Conservation (phyloP, 805 yeast species). For the Teunomyces lycoperdinae region DNA sequence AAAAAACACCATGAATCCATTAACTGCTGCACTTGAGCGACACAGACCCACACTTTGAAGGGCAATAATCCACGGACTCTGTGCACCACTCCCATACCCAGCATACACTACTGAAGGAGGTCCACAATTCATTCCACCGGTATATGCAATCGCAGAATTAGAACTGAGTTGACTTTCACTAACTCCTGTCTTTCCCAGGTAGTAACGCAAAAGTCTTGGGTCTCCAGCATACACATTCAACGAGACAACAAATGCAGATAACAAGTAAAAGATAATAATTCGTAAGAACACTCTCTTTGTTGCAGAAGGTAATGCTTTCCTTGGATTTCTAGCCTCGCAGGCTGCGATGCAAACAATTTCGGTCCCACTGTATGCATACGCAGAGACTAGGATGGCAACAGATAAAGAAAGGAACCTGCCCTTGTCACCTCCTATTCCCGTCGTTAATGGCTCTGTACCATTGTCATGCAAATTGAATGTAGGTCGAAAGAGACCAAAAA, state of each 20-base stretch:
- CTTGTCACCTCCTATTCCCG: conserved; percentile 58
- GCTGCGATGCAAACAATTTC: conserved; percentile 83
- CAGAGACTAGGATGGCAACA: conserved; percentile 60
- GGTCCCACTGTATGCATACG: conserved; percentile 78
- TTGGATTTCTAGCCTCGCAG: conserved; percentile 80
- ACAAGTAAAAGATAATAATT: conserved; percentile 59
- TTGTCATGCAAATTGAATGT: conserved; percentile 63
- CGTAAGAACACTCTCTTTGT: conserved; percentile 74
- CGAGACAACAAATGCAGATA: conserved; percentile 68
- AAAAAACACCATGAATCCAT: conserved; percentile 46
- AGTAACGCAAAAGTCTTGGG: conserved; percentile 63
- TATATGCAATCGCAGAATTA: conserved; percentile 30
- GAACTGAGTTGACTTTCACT: conserved; percentile 14
- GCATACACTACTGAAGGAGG: conserved; percentile 22
- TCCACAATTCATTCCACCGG: conserved; percentile 36
- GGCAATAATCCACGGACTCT: conserved; percentile 47
- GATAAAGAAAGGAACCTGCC: conserved; percentile 63
- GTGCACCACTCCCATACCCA: conserved; percentile 39
- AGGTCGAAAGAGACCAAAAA: conserved; percentile 74
- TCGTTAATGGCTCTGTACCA: conserved; percentile 47
- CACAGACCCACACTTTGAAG: conserved; percentile 39
- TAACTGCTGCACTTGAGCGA: conserved; percentile 35
- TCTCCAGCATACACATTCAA: conserved; percentile 76
- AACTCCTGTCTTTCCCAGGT: conserved; percentile 34
- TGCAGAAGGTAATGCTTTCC: conserved; percentile 73